A percentile compares a stretch with the other conserved stretches of the same genome.
These are phyloP conservation scores for Backusella morwellensis DNA, from an alignment of 192 early-diverging fungal genomes.

Conservation along the genomic window DNA sequence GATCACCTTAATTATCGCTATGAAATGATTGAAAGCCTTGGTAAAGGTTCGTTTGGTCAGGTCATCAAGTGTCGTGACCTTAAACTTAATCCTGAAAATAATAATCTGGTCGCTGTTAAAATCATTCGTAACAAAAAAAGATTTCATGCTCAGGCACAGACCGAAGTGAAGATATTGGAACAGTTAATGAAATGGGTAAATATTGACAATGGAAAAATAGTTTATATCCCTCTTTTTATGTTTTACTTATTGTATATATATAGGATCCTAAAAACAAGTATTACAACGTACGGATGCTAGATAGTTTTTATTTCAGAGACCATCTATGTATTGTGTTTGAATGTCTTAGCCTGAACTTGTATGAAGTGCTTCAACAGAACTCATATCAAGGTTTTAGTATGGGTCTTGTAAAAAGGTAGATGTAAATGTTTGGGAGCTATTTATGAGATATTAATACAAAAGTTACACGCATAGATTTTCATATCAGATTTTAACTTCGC, in stretches of 20 bases:
- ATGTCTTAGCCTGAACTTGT: conserved; percentile 89
- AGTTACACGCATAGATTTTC: conserved; percentile 54
- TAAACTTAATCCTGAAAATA: conserved; percentile 60
- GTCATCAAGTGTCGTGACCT: conserved; percentile 93
- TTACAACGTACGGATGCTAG: conserved; percentile 84
- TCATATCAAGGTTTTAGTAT: conserved; percentile 85
- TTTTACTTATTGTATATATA: not conserved
- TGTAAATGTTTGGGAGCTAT: not conserved
- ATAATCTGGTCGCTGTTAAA: conserved; percentile 84
- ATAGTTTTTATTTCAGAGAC: conserved; percentile 90
- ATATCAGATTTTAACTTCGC: conserved; percentile 80
- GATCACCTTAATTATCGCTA: conserved; percentile 93
- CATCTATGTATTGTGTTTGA: conserved; percentile 96
- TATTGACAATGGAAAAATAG: too few relatives aligned
- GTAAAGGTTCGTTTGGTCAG: conserved; percentile 95
- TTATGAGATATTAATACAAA: not conserved
- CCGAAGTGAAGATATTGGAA: conserved; percentile 95
- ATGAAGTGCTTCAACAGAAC: conserved; percentile 94
- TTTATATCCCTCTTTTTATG: not conserved
- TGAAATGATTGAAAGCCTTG: conserved; percentile 88
- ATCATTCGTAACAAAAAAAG: conserved; percentile 96
- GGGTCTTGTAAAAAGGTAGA: conserved; percentile 64
- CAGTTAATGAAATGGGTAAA: conserved; percentile 74
- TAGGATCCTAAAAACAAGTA: conserved; percentile 77
- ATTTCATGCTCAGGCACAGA: conserved; percentile 92